A percentile compares a stretch with the other conserved stretches of the same genome.
phyloP scores from a whole-genome alignment of 257 asterid genomes.

The Haberlea rhodopensis region DNA sequence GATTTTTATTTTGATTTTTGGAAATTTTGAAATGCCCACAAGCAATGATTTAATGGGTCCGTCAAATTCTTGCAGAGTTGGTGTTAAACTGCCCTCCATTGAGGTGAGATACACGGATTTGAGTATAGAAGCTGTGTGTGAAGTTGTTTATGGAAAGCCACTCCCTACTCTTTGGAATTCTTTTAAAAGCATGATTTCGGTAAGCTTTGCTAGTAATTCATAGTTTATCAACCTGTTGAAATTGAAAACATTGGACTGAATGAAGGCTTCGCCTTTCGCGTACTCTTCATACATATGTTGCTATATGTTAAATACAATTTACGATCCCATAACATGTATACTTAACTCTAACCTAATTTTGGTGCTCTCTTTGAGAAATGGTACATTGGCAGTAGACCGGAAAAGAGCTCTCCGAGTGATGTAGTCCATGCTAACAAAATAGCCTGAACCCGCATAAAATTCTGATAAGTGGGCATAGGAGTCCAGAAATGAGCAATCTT shows the following conservation, averaged over 20 bases:
- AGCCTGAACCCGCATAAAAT: too few relatives aligned
- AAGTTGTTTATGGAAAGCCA: slow-evolving; percentile 39
- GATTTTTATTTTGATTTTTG: not conserved
- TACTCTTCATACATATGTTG: too few relatives aligned
- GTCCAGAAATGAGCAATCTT: too few relatives aligned
- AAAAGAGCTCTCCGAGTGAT: too few relatives aligned
- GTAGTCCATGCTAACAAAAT: too few relatives aligned
- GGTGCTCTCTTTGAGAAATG: too few relatives aligned
- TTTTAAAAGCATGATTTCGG: slow-evolving; percentile 28
- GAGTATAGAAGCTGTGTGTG: slow-evolving; percentile 32
- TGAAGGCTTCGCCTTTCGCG: not conserved
- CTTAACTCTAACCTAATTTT: too few relatives aligned
- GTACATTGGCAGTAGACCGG: too few relatives aligned
- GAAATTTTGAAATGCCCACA: not conserved
- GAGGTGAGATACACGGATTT: slow-evolving; percentile 35
- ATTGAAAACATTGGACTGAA: not conserved
- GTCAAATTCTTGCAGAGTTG: slow-evolving; percentile 30
- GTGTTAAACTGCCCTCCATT: slow-evolving; percentile 29
- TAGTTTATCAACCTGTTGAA: not conserved
- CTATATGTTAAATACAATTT: too few relatives aligned
- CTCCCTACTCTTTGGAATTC: slow-evolving; percentile 46
- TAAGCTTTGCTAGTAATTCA: slow-evolving; percentile 2
- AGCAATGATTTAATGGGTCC: not conserved
- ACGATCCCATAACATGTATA: too few relatives aligned
- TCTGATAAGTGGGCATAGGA: too few relatives aligned